phyloP scores from a whole-genome alignment of 2,329 filamentous ascomycete genomes.

The Colletotrichum tropicale region DNA sequence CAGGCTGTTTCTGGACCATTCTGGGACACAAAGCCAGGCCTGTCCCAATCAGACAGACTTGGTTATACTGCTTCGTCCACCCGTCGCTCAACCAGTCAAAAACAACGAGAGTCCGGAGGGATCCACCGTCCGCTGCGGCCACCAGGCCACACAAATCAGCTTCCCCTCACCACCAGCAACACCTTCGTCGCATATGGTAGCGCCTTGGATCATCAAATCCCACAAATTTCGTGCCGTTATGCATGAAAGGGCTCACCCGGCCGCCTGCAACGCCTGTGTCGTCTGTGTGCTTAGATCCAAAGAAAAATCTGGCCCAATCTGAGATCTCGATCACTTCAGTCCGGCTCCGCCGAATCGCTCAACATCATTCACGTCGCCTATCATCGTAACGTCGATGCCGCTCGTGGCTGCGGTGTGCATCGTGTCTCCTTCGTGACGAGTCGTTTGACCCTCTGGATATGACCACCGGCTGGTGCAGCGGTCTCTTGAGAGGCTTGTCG shows the following conservation, averaged over 20 bases:
- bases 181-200: background rate
- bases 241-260: slow-evolving; percentile 2
- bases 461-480: slow-evolving; percentile 60
- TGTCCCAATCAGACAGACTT: slow-evolving; percentile 10
- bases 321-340: slow-evolving; percentile 2
- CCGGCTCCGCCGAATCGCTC: background rate
- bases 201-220: slow-evolving; percentile 16
- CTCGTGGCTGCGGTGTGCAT: slow-evolving; percentile 33
- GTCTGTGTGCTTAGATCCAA: slow-evolving; percentile 1
- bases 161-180: slow-evolving; percentile 3
- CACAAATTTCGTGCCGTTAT: slow-evolving; percentile 12
- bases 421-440: slow-evolving; percentile 36
- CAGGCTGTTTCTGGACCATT: slow-evolving; percentile 47
- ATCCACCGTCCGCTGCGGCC: slow-evolving; percentile 16
- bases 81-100: slow-evolving; percentile 8
- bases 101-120: background rate
- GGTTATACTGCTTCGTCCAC: background rate
- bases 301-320: slow-evolving; percentile 8
- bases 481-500: slow-evolving; percentile 58
- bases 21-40: slow-evolving; percentile 9
- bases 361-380: slow-evolving; percentile 27
- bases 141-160: slow-evolving; percentile 12
- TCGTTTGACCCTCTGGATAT: slow-evolving; percentile 47
- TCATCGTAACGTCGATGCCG: slow-evolving; percentile 29
- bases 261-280: background rate